phyloP scores from a whole-genome alignment of 441 rosid species.

The Arabidopsis lyrata region DNA sequence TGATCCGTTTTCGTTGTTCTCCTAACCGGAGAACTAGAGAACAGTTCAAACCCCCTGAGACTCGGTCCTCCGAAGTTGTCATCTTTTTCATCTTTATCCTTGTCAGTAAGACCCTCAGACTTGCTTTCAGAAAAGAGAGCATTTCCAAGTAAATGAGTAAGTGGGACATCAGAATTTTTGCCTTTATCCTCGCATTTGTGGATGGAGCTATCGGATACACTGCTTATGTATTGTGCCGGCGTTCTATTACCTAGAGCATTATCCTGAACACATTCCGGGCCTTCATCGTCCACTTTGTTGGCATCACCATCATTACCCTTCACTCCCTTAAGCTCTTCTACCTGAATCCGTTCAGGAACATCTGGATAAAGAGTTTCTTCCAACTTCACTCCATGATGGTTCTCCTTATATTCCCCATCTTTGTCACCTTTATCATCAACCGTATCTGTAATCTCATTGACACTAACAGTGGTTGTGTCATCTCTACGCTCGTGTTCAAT shows the following conservation, averaged over 20 bases:
- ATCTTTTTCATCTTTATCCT: conserved; percentile 59
- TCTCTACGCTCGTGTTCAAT: conserved; percentile 47
- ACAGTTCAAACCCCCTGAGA: conserved; percentile 86
- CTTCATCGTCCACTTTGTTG: conserved; percentile 53
- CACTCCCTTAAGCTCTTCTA: conserved; percentile 47
- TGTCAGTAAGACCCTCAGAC: conserved; percentile 47
- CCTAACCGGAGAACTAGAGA: conserved; percentile 73
- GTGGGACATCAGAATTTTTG: conserved; percentile 63
- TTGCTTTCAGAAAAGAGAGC: conserved; percentile 55
- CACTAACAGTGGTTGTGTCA: conserved; percentile 44
- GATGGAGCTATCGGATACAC: conserved; percentile 46
- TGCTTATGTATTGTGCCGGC: conserved; percentile 40
- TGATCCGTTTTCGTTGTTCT: conserved; percentile 58
- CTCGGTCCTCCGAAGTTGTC: conserved; percentile 83
- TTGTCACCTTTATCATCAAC: conserved; percentile 44
- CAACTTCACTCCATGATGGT: conserved; percentile 42
- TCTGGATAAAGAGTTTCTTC: conserved; percentile 36
- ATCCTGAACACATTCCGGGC: conserved; percentile 47
- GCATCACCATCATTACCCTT: conserved; percentile 54
- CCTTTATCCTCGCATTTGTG: conserved; percentile 69
- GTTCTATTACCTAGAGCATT: conserved; percentile 44
- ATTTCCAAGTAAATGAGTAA: conserved; percentile 47
- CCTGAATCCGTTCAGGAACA: conserved; percentile 39
- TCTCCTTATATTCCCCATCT: conserved; percentile 47
- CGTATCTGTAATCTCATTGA: conserved; percentile 46